phyloP scores from a whole-genome alignment of 345 rosid genomes.

The Cardamine occulta region DNA sequence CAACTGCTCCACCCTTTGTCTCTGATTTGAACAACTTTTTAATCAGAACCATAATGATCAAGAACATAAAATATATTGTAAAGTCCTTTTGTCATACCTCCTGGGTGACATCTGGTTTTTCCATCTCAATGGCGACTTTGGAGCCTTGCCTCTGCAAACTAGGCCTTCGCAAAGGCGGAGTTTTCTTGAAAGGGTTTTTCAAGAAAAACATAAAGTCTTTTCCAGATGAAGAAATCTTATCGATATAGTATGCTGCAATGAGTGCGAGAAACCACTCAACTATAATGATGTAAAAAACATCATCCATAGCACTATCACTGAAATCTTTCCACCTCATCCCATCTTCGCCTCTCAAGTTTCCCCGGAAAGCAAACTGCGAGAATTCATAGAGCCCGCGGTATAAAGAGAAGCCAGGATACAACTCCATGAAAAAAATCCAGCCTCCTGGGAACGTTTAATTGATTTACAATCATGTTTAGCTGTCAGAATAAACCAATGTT shows the following conservation, averaged over 20 bases:
- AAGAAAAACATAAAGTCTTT: conserved; percentile 65
- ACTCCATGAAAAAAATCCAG: conserved; percentile 73
- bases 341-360: conserved; percentile 58
- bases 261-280: conserved; percentile 77
- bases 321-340: conserved; percentile 87
- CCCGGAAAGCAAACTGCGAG: conserved; percentile 60
- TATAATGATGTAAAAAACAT: conserved; percentile 64
- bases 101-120: conserved; percentile 79
- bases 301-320: conserved; percentile 78
- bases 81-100: conserved; percentile 60
- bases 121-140: conserved; percentile 71
- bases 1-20: conserved; percentile 74
- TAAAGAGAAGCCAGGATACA: conserved; percentile 86
- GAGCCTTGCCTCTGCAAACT: conserved; percentile 74
- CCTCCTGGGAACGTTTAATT: conserved; percentile 55
- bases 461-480: background rate
- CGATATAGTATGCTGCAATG: conserved; percentile 68
- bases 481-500: conserved; percentile 24
- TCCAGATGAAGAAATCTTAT: conserved; percentile 59
- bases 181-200: conserved; percentile 53
- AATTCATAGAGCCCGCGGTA: conserved; percentile 93
- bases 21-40: conserved; percentile 43
- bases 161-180: conserved; percentile 52
- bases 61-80: background rate
- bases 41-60: conserved; percentile 18